phyloP scores from a whole-genome alignment of 352 stramenopile genomes.

The Stephanocyclus meneghinianus region DNA sequence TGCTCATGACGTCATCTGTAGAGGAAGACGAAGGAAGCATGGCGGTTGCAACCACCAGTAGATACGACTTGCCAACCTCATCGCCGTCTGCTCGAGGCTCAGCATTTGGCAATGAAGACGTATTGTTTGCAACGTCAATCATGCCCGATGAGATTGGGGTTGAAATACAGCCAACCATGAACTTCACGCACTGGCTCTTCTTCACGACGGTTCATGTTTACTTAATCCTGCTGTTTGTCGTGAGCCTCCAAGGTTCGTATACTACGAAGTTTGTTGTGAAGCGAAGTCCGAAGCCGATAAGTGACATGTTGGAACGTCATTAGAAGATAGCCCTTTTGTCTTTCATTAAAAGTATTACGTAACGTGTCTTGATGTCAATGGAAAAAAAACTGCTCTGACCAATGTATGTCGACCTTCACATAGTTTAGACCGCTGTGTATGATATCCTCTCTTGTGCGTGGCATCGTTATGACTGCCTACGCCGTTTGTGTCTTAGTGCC shows the following conservation, averaged over 20 bases:
- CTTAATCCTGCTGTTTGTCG: constrained; percentile 72
- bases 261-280: constrained; percentile 51
- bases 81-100: constrained; percentile 9
- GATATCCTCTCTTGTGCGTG: too few relatives aligned
- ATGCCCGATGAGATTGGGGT: constrained; percentile 70
- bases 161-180: constrained; percentile 58
- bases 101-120: constrained; percentile 9
- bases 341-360: too few relatives aligned
- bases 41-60: constrained; percentile 16
- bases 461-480: too few relatives aligned
- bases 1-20: constrained; percentile 22
- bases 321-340: too few relatives aligned
- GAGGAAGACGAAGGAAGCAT: constrained; percentile 7
- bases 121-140: constrained; percentile 9
- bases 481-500: too few relatives aligned
- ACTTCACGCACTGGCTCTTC: constrained; percentile 62
- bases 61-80: neutral
- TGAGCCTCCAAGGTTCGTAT: constrained; percentile 67
- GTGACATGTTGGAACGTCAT: neutral
- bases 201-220: constrained; percentile 76
- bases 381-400: too few relatives aligned
- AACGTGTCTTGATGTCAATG: too few relatives aligned
- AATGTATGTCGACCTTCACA: too few relatives aligned
- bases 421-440: too few relatives aligned
- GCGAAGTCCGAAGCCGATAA: constrained; percentile 21